Base-by-base conservation (phyloP, 176 grass and related monocot species). In the Panicum miliaceum region DNA sequence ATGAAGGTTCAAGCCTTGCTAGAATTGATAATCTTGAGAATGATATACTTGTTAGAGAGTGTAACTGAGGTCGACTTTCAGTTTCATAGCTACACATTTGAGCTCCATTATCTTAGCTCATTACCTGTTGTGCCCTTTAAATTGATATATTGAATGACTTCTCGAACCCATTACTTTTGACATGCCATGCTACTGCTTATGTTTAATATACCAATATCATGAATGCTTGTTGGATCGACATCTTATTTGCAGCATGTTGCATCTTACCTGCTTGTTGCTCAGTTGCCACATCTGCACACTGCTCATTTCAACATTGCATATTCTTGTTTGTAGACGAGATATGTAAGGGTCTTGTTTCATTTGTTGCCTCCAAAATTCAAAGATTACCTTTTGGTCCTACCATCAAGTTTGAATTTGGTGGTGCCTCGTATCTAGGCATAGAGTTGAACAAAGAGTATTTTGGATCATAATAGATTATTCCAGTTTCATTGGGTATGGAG, bases 181-280 rank as follows among this genome's bases (percentile, higher is more conserved):
- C 19, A 23, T 37, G 26, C 1, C 8, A 78, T 64, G 29, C 7
- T 68, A 54, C 20, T 42, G 29, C 34, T 81, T 54, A 14, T 41
- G 20, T 40, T 51, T 9, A 64, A 50, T n/a, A 22, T 58, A 58
- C 42, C 34, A 12, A 36, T 79, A n/a, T 50, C 11, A 14, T 48
- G 43, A 25, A 35, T 79, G 5, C 3, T 73, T 23, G 3, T 23
- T 63, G 19, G 12, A 23, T 25, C 83, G 23, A 18, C 47, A 27
- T 29, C 29, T 63, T 75, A 51, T 37, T 83, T 72, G 57, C 56
- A 61, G 27, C n/a, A 43, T 78, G n/a, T 62, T 8, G 9, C 13
- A 29, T 73, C 37, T 32, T 63, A 4, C 41, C n/a, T 26, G 22
- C 41, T 71, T 45, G 22, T 62, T 42, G 62, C 16, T 61, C 15